phyloP scores from a whole-genome alignment of 345 rosid genomes.

The Cardiospermum halicacabum region DNA sequence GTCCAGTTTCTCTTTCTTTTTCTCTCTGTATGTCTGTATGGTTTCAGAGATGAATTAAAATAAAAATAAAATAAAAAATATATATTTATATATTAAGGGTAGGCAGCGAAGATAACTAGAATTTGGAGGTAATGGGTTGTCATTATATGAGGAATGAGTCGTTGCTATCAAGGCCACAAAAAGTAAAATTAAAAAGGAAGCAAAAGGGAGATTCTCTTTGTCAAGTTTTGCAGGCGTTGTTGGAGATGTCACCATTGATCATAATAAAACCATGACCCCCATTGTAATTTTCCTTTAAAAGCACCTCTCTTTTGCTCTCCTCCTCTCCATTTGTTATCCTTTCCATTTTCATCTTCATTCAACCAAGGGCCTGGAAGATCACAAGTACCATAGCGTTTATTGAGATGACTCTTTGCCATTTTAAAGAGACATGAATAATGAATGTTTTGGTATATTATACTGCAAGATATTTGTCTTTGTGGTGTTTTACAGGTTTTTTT shows the following conservation, averaged over 20 bases:
- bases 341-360: too few relatives aligned
- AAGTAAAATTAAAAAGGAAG: constrained; percentile 15
- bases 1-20: background rate
- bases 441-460: too few relatives aligned
- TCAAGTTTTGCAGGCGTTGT: constrained; percentile 33
- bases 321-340: background rate
- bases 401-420: background rate
- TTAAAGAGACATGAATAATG: too few relatives aligned
- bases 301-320: background rate
- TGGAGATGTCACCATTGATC: constrained; percentile 18
- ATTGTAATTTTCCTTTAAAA: background rate
- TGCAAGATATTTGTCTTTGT: background rate
- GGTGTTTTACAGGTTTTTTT: background rate
- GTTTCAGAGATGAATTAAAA: background rate
- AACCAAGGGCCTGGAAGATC: too few relatives aligned
- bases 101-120: constrained; percentile 33
- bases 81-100: too few relatives aligned
- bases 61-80: too few relatives aligned
- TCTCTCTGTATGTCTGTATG: background rate
- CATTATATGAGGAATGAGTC: constrained; percentile 21
- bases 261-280: background rate
- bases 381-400: too few relatives aligned
- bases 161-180: constrained; percentile 46
- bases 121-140: constrained; percentile 18
- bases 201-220: constrained; percentile 29